phyloP scores from a whole-genome alignment of 1,284 basidiomycete genomes.

The Marasmius oreades region DNA sequence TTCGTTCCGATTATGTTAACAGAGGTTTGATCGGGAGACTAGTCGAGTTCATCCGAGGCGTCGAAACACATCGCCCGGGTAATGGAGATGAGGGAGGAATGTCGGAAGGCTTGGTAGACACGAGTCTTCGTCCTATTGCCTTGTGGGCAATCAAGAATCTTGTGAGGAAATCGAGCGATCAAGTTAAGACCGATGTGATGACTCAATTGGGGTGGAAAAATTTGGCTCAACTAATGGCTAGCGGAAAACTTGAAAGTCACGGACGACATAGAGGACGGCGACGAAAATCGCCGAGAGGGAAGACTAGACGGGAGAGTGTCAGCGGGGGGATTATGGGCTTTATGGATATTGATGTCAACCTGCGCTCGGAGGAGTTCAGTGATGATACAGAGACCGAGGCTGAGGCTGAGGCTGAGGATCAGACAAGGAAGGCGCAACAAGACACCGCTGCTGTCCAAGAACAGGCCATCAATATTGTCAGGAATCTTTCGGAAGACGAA shows the following conservation, averaged over 20 bases:
- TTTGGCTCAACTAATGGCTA: slow-evolving; percentile 33
- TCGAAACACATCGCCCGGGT: background rate
- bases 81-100: background rate
- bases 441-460: slow-evolving; percentile 46
- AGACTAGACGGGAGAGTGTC: background rate
- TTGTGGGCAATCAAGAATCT: slow-evolving; percentile 84
- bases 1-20: slow-evolving; percentile 65
- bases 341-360: background rate
- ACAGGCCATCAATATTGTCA: slow-evolving; percentile 60
- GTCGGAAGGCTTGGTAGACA: slow-evolving; percentile 36
- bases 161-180: slow-evolving; percentile 54
- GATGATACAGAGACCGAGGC: slow-evolving; percentile 17
- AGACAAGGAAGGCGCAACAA: background rate
- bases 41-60: slow-evolving; percentile 43
- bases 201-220: slow-evolving; percentile 57
- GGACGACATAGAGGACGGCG: background rate
- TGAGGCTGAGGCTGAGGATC: slow-evolving; percentile 36
- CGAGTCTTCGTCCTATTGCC: slow-evolving; percentile 60
- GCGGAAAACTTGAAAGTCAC: background rate
- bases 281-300: background rate
- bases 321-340: background rate
- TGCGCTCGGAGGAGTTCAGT: background rate
- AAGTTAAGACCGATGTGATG: slow-evolving; percentile 66
- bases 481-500: slow-evolving; percentile 61
- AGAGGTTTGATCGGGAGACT: slow-evolving; percentile 64